Percentiles rank a stretch among this genome's conserved stretches.
phyloP scores from a whole-genome alignment of 2,329 filamentous ascomycete genomes.

The Chrysosporium queenslandicum region DNA sequence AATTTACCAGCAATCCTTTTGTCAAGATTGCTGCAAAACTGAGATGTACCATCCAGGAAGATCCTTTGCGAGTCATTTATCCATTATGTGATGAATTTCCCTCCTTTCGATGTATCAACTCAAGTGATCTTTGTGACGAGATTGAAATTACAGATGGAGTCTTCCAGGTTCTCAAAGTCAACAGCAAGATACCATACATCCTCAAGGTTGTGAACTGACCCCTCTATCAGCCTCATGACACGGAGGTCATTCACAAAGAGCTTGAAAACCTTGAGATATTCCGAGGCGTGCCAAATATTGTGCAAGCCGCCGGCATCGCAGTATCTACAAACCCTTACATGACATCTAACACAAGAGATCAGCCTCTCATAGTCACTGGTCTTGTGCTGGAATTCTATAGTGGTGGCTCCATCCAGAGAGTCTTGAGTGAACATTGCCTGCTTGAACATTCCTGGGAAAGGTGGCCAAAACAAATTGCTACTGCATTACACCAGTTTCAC shows the following conservation, averaged over 20 bases:
- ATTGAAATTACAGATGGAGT: constrained; percentile 5
- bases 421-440: not conserved
- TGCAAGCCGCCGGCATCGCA: not conserved
- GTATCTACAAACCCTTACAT: constrained; percentile 1
- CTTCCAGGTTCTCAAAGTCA: constrained; percentile 1
- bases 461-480: constrained; percentile 16
- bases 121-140: constrained; percentile 7
- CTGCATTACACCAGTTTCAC: constrained; percentile 14
- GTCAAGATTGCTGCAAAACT: not conserved
- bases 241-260: constrained; percentile 17
- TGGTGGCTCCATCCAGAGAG: constrained; percentile 16
- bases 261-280: constrained; percentile 14
- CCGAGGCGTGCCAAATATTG: constrained; percentile 9
- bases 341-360: constrained; percentile 3
- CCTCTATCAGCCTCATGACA: constrained; percentile 15
- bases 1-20: not conserved
- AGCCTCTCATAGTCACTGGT: constrained; percentile 13
- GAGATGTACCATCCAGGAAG: constrained; percentile 2
- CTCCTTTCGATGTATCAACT: constrained; percentile 14
- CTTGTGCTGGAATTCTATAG: constrained; percentile 19
- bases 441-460: not conserved
- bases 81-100: constrained; percentile 11
- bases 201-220: constrained; percentile 16
- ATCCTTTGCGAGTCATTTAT: constrained; percentile 7
- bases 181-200: constrained; percentile 1